Evolutionary conservation across 1,284 basidiomycete species (phyloP), one percentile per base, ranked within the genome.

Genomic region (Sporisorium sorghi): DNA sequence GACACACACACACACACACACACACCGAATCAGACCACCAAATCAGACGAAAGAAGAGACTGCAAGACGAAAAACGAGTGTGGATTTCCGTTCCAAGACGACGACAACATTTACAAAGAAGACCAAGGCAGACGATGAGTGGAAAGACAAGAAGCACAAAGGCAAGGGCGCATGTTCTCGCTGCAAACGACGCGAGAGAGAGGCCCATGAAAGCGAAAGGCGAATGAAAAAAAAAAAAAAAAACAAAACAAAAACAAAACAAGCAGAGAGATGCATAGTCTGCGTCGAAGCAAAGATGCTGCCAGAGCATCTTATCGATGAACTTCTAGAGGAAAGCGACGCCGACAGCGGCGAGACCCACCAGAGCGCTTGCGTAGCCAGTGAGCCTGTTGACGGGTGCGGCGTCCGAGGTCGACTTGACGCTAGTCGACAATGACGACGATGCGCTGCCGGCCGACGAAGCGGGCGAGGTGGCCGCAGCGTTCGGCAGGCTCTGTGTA

Each of bases 381-480:
- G 61, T 46, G 19, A 75, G 21, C 63, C 53, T 70, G 52, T 39
- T 40, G 32, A 30, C 40, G n/a, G 37, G 35, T 3, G 66, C 44
- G n/a, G 52, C 67, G 14, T 44, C 51, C 28, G 66, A 69, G 42
- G 43, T 48, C n/a, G 61, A 65, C 61, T 59, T 59, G 56, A 58
- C 57, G 33, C 54, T 65, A 15, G 60, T 58, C 26, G 60, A 43
- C 30, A 43, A 30, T 24, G 63, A 46, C 5, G 54, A 35, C 7
- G n/a, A 24, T 6, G 44, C 43, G 33, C 35, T 39, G 28, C 14
- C 11, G 3, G 17, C 46, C 11, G 51, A 30, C 82, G 91, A 91
- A 85, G 92, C 89, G 85, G 92, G 87, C 23, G 92, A 91, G 84
- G 89, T 91, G 68, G 90, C 87, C 30, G 91, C 90, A 78, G 88